These are phyloP conservation scores for Erythrobasidium yunnanense DNA, from an alignment of 768 basidiomycete species.

Conservation along the genomic window DNA sequence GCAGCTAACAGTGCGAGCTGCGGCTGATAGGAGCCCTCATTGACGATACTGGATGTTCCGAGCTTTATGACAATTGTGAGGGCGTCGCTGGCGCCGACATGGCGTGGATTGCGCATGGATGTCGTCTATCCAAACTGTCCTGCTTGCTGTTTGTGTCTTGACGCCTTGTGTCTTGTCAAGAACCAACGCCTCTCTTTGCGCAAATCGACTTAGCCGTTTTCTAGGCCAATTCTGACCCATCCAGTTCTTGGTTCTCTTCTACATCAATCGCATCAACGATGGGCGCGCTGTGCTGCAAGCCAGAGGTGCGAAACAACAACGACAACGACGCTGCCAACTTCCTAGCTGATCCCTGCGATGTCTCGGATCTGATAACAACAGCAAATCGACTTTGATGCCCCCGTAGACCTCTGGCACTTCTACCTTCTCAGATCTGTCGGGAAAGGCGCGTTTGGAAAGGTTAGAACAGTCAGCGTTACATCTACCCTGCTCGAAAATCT, in stretches of 20 bases:
- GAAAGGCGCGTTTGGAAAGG: constrained; percentile 97
- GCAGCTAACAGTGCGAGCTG: constrained; percentile 81
- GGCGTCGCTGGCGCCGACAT: neutral
- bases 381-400: constrained; percentile 72
- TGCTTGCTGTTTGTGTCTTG: neutral
- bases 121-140: neutral
- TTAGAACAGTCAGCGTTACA: too few relatives aligned
- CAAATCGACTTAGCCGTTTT: too few relatives aligned
- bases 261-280: constrained; percentile 32
- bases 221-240: neutral
- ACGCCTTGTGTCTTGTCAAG: too few relatives aligned
- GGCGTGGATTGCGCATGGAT: constrained; percentile 10
- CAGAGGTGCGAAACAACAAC: constrained; percentile 42
- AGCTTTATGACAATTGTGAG: constrained; percentile 75
- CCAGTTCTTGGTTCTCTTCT: neutral
- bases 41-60: constrained; percentile 96
- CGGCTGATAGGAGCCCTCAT: constrained; percentile 73
- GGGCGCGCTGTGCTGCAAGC: constrained; percentile 46
- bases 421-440: constrained; percentile 90
- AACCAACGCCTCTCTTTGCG: too few relatives aligned
- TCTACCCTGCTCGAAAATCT: too few relatives aligned
- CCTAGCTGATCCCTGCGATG: neutral
- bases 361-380: constrained; percentile 37
- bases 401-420: constrained; percentile 90
- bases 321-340: neutral